These are phyloP conservation scores for Phaseolus coccineus DNA, from an alignment of 331 rosid species.

Conservation along the genomic window DNA sequence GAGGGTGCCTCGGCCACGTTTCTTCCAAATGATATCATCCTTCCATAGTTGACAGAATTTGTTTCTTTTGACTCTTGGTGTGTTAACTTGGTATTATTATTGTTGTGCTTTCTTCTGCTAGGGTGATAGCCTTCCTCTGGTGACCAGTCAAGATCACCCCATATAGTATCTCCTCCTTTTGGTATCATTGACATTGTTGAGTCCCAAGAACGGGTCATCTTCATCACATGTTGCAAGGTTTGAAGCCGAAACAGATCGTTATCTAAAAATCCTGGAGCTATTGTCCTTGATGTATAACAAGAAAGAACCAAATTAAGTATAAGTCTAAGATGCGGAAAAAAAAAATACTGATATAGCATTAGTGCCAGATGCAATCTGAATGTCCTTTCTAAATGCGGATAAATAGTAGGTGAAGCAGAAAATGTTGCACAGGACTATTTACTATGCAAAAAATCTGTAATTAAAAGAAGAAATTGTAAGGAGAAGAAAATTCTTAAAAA, in stretches of 20 bases:
- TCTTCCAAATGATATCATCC: conserved; percentile 89
- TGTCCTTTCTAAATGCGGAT: conserved; percentile 22
- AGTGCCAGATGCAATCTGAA: conserved; percentile 18
- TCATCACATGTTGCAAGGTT: conserved; percentile 92
- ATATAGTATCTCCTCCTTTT: conserved; percentile 88
- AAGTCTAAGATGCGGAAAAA: conserved; percentile 20
- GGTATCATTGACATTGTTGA: conserved; percentile 99
- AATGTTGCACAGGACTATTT: conserved; percentile 20
- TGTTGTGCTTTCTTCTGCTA: conserved; percentile 55
- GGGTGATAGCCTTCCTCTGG: conserved; percentile 76
- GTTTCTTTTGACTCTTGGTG: conserved; percentile 47
- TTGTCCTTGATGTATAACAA: conserved; percentile 64
- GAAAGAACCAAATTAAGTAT: conserved; percentile 38
- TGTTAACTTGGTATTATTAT: conserved; percentile 44
- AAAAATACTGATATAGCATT: neutral
- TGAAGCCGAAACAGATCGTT: conserved; percentile 86
- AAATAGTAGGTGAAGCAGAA: conserved; percentile 17
- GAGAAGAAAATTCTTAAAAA: conserved; percentile 8
- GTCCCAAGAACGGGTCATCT: conserved; percentile 96
- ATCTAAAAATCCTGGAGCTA: conserved; percentile 90
- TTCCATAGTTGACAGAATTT: conserved; percentile 67
- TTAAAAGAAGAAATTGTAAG: conserved; percentile 6
- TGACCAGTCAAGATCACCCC: conserved; percentile 98
- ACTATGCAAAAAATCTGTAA: conserved; percentile 25
- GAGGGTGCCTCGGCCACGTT: conserved; percentile 75